Percentiles rank a stretch among this genome's conserved stretches.
Conservation (phyloP, 768 basidiomycete genomes). For the Suillus brevipes region DNA sequence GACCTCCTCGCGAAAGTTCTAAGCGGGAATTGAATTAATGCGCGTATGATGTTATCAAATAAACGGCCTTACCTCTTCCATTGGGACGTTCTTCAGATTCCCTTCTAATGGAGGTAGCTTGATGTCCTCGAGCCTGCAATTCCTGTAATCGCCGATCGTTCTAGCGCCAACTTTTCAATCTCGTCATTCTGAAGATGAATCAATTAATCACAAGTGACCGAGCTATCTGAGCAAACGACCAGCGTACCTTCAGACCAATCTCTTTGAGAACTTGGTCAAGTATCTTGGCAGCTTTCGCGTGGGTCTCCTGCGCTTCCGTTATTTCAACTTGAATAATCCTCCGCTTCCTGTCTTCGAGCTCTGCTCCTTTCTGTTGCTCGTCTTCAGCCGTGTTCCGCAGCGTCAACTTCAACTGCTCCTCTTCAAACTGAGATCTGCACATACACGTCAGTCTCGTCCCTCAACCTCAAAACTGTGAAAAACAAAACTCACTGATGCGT, state of each 20-base stretch:
- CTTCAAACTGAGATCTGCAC: conserved; percentile 75
- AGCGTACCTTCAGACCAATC: conserved; percentile 70
- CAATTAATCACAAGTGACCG: not conserved
- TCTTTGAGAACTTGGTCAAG: conserved; percentile 91
- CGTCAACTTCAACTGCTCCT: conserved; percentile 60
- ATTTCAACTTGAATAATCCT: conserved; percentile 59
- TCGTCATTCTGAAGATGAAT: conserved; percentile 25
- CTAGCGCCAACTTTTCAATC: conserved; percentile 84
- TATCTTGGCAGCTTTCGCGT: conserved; percentile 66
- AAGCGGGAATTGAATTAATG: conserved; percentile 13
- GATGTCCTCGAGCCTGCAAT: conserved; percentile 92
- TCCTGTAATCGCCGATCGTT: conserved; percentile 84
- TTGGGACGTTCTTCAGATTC: conserved; percentile 81
- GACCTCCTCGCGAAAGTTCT: conserved; percentile 83
- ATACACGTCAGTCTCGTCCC: not conserved
- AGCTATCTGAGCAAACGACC: conserved; percentile 14
- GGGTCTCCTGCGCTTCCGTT: conserved; percentile 52
- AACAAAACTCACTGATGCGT: too few relatives aligned
- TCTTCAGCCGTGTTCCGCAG: conserved; percentile 15
- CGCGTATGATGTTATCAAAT: not conserved
- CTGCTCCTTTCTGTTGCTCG: conserved; percentile 55
- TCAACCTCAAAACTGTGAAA: not conserved
- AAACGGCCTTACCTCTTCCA: conserved; percentile 76
- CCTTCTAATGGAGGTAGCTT: conserved; percentile 76
- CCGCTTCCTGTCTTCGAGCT: conserved; percentile 54